These are phyloP conservation scores for Neurospora tetraspora DNA, from an alignment of 495 filamentous ascomycete genomes.

Conservation along the genomic window DNA sequence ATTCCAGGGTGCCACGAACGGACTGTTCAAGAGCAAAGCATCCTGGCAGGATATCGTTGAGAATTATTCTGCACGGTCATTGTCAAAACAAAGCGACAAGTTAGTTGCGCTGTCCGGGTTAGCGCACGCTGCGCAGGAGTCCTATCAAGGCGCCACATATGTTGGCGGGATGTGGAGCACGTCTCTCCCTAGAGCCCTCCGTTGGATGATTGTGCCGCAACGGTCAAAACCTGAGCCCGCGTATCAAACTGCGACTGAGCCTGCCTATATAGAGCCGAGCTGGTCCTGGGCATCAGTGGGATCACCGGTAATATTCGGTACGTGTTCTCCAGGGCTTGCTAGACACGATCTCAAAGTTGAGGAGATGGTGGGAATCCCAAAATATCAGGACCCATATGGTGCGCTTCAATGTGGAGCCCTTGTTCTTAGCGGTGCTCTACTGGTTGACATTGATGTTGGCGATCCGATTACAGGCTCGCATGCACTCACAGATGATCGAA, in stretches of 20 bases:
- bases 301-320: background rate
- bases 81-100: background rate
- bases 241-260: background rate
- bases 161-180: background rate
- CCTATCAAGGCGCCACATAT: background rate
- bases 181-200: background rate
- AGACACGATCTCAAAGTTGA: background rate
- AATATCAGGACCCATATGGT: background rate
- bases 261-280: background rate
- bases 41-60: background rate
- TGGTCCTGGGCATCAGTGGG: background rate
- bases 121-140: background rate
- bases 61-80: background rate
- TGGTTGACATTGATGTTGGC: background rate
- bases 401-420: background rate
- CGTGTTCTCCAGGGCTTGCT: background rate
- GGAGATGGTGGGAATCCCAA: background rate
- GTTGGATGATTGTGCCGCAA: background rate
- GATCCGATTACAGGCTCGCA: background rate
- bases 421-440: background rate
- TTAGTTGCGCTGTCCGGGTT: background rate
- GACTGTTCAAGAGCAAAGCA: background rate
- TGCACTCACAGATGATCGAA: background rate
- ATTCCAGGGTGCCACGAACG: too few species aligned
- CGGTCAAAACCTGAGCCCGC: accelerated